These are phyloP conservation scores for Hypholoma sublateritium DNA, from an alignment of 768 basidiomycete genomes.

Conservation along the genomic window DNA sequence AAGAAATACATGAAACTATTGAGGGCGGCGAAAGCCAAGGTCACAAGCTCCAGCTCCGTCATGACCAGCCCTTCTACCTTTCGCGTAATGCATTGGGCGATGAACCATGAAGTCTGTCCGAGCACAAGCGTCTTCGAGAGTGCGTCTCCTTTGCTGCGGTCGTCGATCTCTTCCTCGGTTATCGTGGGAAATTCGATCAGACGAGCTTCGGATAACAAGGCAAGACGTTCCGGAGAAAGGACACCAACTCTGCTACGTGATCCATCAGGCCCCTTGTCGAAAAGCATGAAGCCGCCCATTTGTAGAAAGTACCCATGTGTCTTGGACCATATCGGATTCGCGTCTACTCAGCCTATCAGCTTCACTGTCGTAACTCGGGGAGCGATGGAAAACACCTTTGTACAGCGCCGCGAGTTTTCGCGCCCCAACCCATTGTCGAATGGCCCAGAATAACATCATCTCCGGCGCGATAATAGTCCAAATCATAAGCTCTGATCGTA, in stretches of 20 bases:
- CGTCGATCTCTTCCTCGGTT: constrained; percentile 14
- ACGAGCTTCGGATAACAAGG: neutral
- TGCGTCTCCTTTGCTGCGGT: constrained; percentile 28
- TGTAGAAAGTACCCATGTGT: constrained; percentile 15
- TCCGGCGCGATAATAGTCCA: constrained; percentile 19
- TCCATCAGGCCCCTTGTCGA: neutral
- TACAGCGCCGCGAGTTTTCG: neutral
- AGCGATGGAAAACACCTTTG: neutral
- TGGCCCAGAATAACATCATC: constrained; percentile 21
- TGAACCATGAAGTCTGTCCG: constrained; percentile 34
- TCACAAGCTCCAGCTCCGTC: constrained; percentile 34
- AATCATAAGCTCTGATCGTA: constrained; percentile 10
- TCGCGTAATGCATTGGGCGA: constrained; percentile 26
- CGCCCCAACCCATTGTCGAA: constrained; percentile 19
- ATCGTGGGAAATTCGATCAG: constrained; percentile 10
- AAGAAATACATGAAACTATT: constrained; percentile 29
- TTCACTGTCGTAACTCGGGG: neutral
- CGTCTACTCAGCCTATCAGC: neutral
- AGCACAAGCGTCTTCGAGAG: constrained; percentile 32
- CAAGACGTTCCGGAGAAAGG: constrained; percentile 5
- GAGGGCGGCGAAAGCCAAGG: constrained; percentile 30
- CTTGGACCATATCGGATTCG: constrained; percentile 7
- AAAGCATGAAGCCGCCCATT: constrained; percentile 16
- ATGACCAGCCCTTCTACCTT: constrained; percentile 21
- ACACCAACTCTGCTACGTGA: neutral